Percentiles rank a stretch among this genome's conserved stretches.
phyloP scores from a whole-genome alignment of 2,329 filamentous ascomycete species.

The Teratosphaeria nubilosa region DNA sequence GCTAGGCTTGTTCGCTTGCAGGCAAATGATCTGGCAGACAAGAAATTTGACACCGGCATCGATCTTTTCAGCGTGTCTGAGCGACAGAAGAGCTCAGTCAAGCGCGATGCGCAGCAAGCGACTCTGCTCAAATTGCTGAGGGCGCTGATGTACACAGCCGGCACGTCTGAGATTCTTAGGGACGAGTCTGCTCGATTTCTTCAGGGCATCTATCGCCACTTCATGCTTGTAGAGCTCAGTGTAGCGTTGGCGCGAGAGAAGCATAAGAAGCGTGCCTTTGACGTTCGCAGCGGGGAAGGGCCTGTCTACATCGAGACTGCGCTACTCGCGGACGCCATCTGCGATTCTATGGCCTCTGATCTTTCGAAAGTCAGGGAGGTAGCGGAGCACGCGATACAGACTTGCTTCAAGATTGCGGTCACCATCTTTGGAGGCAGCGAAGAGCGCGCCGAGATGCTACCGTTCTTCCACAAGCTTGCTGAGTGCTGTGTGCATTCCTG shows the following conservation, averaged over 20 bases:
- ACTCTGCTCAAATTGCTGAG: constrained; percentile 80
- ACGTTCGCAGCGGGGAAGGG: constrained; percentile 78
- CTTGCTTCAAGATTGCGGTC: constrained; percentile 64
- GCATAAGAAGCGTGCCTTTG: constrained; percentile 66
- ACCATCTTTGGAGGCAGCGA: constrained; percentile 66
- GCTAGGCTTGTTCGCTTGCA: constrained; percentile 75
- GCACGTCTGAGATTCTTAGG: constrained; percentile 68
- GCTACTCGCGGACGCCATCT: constrained; percentile 77
- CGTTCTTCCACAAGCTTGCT: constrained; percentile 75
- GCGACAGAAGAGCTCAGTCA: constrained; percentile 70
- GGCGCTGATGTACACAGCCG: constrained; percentile 70
- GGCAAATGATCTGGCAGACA: constrained; percentile 70
- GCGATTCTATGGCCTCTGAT: constrained; percentile 83
- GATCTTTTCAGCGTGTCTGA: constrained; percentile 66
- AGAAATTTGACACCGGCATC: constrained; percentile 61
- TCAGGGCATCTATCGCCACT: constrained; percentile 74
- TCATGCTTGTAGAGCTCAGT: constrained; percentile 81
- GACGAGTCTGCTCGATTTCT: constrained; percentile 66
- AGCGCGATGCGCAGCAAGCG: constrained; percentile 75
- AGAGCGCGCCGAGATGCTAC: constrained; percentile 60
- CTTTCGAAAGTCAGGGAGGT: constrained; percentile 68
- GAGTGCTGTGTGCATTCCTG: constrained; percentile 87
- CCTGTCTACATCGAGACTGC: constrained; percentile 78
- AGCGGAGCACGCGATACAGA: constrained; percentile 66
- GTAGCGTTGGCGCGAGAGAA: constrained; percentile 72